Evolutionary conservation across 495 filamentous ascomycete genomes (phyloP).

Genomic region (Glutinoglossum americanum): DNA sequence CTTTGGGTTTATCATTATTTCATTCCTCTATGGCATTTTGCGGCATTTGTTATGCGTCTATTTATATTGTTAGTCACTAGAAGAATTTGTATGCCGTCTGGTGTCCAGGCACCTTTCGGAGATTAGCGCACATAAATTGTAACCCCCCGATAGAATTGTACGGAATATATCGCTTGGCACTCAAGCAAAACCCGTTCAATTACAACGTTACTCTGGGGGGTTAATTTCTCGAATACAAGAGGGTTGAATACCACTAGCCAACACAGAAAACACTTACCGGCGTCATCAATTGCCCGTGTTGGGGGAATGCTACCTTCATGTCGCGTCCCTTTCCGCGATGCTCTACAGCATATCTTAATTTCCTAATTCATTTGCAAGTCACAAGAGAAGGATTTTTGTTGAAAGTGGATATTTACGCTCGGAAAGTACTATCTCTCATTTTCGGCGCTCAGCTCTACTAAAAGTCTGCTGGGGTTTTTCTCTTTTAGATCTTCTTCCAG

Average conservation of each 20-base stretch:
- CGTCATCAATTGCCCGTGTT: too few relatives aligned
- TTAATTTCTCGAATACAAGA: too few relatives aligned
- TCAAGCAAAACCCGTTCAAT: too few relatives aligned
- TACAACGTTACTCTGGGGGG: too few relatives aligned
- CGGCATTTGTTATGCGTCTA: neutral
- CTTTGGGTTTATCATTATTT: neutral
- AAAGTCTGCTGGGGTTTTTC: constrained; percentile 52
- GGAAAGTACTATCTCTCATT: constrained; percentile 27
- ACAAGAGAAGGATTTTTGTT: neutral
- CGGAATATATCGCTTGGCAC: too few relatives aligned
- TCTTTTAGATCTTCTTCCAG: constrained; percentile 55
- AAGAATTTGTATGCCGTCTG: neutral
- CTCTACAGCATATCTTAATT: too few relatives aligned
- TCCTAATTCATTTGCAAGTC: neutral
- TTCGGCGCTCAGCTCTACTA: constrained; percentile 62
- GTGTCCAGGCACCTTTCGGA: neutral
- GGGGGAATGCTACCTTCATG: too few relatives aligned
- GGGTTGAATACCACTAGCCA: too few relatives aligned
- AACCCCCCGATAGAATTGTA: too few relatives aligned
- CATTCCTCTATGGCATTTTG: neutral
- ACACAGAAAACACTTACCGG: too few relatives aligned
- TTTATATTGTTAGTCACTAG: neutral
- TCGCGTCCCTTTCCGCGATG: too few relatives aligned
- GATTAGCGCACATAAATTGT: neutral
- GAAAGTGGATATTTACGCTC: neutral